A percentile compares a stretch with the other conserved stretches of the same genome.
phyloP scores from a whole-genome alignment of 768 basidiomycete species.

The Leucogyrophana mollusca region DNA sequence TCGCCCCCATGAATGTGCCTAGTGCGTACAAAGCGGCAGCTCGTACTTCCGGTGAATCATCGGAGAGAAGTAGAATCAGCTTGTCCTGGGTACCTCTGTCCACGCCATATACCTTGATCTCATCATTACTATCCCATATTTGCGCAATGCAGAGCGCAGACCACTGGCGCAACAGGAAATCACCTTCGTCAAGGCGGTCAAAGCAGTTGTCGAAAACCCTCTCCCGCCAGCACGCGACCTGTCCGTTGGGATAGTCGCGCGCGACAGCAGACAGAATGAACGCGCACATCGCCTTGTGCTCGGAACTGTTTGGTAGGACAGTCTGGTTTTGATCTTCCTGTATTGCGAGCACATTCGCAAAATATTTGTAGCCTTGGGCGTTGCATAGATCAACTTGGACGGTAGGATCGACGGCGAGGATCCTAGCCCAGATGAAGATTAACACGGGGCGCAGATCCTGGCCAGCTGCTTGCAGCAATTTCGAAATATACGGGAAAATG shows the following conservation, averaged over 20 bases:
- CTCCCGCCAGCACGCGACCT: conserved; percentile 80
- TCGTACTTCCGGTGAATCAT: conserved; percentile 91
- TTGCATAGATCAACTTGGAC: conserved; percentile 90
- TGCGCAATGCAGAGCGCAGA: conserved; percentile 89
- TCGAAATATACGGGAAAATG: conserved; percentile 98
- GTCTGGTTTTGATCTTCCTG: conserved; percentile 55
- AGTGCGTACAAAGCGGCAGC: conserved; percentile 89
- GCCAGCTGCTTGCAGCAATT: conserved; percentile 91
- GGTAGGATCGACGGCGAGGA: conserved; percentile 91
- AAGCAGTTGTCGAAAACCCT: conserved; percentile 87
- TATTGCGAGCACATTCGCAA: conserved; percentile 71
- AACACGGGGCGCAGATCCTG: conserved; percentile 95
- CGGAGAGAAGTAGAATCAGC: conserved; percentile 73
- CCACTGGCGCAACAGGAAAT: conserved; percentile 95
- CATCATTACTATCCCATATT: conserved; percentile 93
- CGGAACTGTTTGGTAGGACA: conserved; percentile 86
- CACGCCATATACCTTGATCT: conserved; percentile 83
- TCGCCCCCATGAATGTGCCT: conserved; percentile 90
- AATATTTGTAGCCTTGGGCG: conserved; percentile 80
- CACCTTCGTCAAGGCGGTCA: conserved; percentile 80
- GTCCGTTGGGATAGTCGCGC: conserved; percentile 86
- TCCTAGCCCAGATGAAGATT: conserved; percentile 98
- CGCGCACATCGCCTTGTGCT: conserved; percentile 98
- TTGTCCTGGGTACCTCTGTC: conserved; percentile 79
- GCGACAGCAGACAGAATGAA: conserved; percentile 91